Percentiles rank a stretch among this genome's conserved stretches.
Conservation (phyloP, 2,329 filamentous ascomycete species). For the Colletotrichum lupini region DNA sequence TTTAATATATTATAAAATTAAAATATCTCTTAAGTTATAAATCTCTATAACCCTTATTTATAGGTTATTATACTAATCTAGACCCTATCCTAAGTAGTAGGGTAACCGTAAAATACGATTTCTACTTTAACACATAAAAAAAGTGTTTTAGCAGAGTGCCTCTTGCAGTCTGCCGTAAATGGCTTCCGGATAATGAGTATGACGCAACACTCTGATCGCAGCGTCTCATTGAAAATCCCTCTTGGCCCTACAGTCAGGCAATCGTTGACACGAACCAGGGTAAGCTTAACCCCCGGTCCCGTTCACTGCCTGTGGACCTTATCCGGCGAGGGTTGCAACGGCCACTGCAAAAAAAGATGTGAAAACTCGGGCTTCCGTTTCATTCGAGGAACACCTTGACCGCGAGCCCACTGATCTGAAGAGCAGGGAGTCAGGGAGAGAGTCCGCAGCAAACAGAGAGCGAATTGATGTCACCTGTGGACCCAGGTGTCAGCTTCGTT, state of each 20-base stretch:
- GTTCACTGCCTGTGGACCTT: background rate
- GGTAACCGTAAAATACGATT: no score
- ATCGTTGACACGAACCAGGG: conserved; percentile 20
- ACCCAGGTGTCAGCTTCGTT: background rate
- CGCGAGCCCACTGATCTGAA: background rate
- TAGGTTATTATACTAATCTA: no score
- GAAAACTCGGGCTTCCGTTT: conserved; percentile 15
- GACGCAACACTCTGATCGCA: conserved; percentile 26
- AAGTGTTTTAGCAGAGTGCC: no score
- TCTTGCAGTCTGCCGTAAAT: no score
- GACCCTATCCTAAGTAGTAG: no score
- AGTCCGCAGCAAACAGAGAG: background rate
- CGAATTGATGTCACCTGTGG: conserved; percentile 10
- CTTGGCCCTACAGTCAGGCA: conserved; percentile 21
- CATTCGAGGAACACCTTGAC: conserved; percentile 14
- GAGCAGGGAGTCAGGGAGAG: no score
- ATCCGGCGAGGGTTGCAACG: conserved; percentile 17
- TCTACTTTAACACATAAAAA: no score
- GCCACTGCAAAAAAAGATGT: conserved; percentile 16
- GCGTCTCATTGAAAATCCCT: conserved; percentile 25
- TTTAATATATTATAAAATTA: no score
- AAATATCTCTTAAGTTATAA: no score
- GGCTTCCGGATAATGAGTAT: conserved; percentile 16
- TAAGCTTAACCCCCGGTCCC: conserved; percentile 19
- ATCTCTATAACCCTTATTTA: no score